A percentile compares a stretch with the other conserved stretches of the same genome.
These are phyloP conservation scores for Rubia yunnanensis DNA, from an alignment of 257 asterid species.

Conservation along the genomic window DNA sequence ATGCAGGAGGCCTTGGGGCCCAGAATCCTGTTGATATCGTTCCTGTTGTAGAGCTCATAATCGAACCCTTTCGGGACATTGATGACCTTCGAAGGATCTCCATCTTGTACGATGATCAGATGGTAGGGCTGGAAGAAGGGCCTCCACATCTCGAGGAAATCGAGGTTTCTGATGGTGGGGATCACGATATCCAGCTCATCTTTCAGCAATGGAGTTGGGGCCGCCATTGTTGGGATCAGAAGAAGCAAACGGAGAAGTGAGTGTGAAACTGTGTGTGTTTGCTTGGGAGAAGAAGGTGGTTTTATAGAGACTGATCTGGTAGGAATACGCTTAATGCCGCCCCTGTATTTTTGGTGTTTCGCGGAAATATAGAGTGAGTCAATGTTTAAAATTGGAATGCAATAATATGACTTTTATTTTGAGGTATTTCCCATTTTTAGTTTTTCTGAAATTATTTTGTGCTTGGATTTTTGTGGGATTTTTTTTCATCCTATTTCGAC, in stretches of 20 bases:
- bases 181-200: conserved; percentile 75
- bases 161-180: conserved; percentile 72
- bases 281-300: neutral
- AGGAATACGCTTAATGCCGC: neutral
- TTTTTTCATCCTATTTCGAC: no score
- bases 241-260: neutral
- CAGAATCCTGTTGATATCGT: conserved; percentile 65
- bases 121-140: conserved; percentile 70
- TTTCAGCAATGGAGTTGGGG: conserved; percentile 45
- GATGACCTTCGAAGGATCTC: conserved; percentile 58
- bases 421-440: neutral
- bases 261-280: neutral
- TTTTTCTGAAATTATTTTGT: no score
- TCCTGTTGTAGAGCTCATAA: conserved; percentile 64
- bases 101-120: conserved; percentile 73
- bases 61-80: conserved; percentile 62
- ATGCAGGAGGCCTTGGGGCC: conserved; percentile 83
- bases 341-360: neutral
- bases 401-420: neutral
- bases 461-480: neutral
- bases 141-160: conserved; percentile 80
- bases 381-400: neutral
- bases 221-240: conserved; percentile 30
- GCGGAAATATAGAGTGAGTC: neutral
- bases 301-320: conserved; percentile 10